Conservation (phyloP, 2,329 filamentous ascomycete species). For the Fusarium drepaniforme region DNA sequence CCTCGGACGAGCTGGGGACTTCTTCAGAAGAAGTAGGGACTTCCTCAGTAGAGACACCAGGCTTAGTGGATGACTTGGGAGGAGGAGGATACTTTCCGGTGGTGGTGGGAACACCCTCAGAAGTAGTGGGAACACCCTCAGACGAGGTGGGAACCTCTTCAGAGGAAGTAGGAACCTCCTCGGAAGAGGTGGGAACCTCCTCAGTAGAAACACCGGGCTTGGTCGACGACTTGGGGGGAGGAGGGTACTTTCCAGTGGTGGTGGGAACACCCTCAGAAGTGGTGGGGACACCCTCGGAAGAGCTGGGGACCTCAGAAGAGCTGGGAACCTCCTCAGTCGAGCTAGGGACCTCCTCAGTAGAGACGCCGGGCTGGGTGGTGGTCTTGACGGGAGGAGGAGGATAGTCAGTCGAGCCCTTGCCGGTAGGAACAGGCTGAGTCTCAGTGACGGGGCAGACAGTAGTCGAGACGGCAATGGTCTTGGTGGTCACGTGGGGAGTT, state of each 20-base stretch:
- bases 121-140: neutral
- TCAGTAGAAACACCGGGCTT: neutral
- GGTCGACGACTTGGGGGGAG: neutral
- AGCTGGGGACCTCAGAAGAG: neutral
- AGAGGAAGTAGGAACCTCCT: neutral
- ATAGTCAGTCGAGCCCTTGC: neutral
- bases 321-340: neutral
- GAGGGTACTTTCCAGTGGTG: neutral
- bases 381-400: neutral
- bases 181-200: neutral
- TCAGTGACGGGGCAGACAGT: constrained; percentile 31
- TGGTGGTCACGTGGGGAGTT: constrained; percentile 25
- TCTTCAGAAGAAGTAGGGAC: neutral
- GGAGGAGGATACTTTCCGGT: neutral
- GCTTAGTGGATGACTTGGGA: neutral
- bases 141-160: too few relatives aligned
- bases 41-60: neutral
- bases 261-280: neutral
- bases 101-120: neutral
- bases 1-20: neutral
- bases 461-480: constrained; percentile 27
- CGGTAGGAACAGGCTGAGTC: neutral
- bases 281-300: neutral
- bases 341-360: neutral
- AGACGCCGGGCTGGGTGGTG: neutral